Conservation (phyloP, 768 basidiomycete genomes). For the Macrolepiota dolichaula region DNA sequence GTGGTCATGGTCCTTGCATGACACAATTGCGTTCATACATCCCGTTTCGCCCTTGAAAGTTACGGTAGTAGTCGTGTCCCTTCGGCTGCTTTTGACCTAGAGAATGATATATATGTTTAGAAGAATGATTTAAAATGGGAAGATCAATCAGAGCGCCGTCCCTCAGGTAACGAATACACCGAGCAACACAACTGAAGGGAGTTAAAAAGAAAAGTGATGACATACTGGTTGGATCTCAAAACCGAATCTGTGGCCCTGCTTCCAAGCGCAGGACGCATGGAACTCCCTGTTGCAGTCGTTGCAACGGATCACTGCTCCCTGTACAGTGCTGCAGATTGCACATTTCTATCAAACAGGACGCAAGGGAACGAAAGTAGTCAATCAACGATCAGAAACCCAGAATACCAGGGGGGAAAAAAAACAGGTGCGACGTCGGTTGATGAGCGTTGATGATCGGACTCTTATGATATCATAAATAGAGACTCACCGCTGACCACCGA, state of each 20-base stretch:
- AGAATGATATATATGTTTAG: neutral
- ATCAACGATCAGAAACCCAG: neutral
- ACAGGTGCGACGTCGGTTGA: neutral
- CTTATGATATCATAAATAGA: conserved; percentile 15
- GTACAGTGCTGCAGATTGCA: conserved; percentile 61
- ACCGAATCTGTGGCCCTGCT: conserved; percentile 77
- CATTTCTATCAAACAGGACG: conserved; percentile 54
- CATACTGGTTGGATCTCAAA: conserved; percentile 88
- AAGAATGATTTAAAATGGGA: neutral
- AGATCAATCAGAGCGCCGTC: neutral
- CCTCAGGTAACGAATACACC: neutral
- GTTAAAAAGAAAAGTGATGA: no score
- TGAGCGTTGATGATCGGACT: neutral
- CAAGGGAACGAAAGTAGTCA: conserved; percentile 1
- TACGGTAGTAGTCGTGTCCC: conserved; percentile 61
- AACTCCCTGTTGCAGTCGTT: conserved; percentile 76
- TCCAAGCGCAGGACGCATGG: conserved; percentile 92
- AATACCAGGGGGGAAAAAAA: no score
- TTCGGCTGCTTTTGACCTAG: conserved; percentile 75
- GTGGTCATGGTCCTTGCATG: conserved; percentile 74
- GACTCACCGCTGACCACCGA: conserved; percentile 73
- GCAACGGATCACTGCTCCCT: conserved; percentile 84
- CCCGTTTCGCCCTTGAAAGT: conserved; percentile 80
- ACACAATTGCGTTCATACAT: conserved; percentile 72
- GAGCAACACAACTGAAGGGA: neutral